Base-by-base conservation (phyloP, 352 stramenopile species). In the Pythium vanterpoolii region DNA sequence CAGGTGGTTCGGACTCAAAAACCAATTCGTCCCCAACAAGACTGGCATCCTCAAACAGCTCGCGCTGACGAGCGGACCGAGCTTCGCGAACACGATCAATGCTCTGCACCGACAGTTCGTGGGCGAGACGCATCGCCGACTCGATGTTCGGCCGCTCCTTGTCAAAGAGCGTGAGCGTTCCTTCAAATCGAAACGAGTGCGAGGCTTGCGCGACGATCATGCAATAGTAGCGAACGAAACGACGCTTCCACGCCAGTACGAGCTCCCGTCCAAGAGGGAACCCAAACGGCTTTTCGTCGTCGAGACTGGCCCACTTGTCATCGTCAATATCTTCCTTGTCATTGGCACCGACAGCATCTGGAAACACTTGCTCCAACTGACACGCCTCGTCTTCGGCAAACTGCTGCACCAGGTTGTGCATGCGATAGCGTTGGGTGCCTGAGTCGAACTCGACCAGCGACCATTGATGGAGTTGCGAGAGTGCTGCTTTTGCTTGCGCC, bases 161-260 rank as follows among this genome's bases (percentile, higher is more conserved):
- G 61, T 93, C 84, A 52, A 93, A 93, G 14, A 87, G 55, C 6
- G 73, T 72, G 4, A 93, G 66, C 11, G 68, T 82, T 21, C 84
- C 84, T 28, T 89, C 79, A 56, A 86, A 90, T 23, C 84, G 77
- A 51, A 90, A 93, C 0, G 75, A 80, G 42, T 91, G 82, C 7
- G 79, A 90, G 28, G 84, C 81, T 23, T 84, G 79, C 1, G 84
- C 79, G 7, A 93, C 76, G 43, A 90, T 77, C 66, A 88, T 79
- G 60, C 82, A 93, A 46, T 91, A 93, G 58, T 90, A 83, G n/a
- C 84, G 79, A n/a, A 93, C 84, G 68, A 93, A 93, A 23, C 84
- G 81, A 6, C 81, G 74, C 42, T 88, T 88, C 84, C 84, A 93
- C 1, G 84, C 85, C 19, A 90, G 67, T 23, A 88, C 68, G 24